These are phyloP conservation scores for Lachnum nothofagi DNA, from an alignment of 2,329 filamentous ascomycete species.

Conservation along the genomic window DNA sequence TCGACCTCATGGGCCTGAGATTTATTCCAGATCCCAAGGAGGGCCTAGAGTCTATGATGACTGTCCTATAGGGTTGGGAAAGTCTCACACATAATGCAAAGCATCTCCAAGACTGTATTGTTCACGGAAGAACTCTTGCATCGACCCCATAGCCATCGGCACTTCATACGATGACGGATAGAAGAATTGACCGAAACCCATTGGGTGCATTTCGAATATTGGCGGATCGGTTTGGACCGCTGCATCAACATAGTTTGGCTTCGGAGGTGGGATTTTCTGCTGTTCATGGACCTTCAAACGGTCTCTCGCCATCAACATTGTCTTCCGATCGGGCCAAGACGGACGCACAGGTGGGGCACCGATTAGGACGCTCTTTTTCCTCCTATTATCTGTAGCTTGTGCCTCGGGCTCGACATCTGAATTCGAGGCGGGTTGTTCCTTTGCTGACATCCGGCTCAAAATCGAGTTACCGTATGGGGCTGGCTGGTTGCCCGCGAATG, in stretches of 20 bases:
- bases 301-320: not conserved
- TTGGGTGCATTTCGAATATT: not conserved
- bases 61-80: not conserved
- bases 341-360: constrained; percentile 1
- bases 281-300: not conserved
- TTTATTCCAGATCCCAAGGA: no score
- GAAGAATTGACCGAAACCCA: not conserved
- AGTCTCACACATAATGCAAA: constrained; percentile 13
- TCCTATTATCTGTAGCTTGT: not conserved
- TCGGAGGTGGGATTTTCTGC: not conserved
- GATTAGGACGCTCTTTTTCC: not conserved
- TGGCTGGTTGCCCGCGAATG: constrained; percentile 8
- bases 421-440: not conserved
- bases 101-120: constrained; percentile 19
- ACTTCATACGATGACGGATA: not conserved
- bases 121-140: constrained; percentile 16
- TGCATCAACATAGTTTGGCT: constrained; percentile 4
- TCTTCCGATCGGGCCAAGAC: constrained; percentile 7
- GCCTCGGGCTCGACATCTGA: not conserved
- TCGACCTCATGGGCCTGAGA: no score
- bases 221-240: constrained; percentile 4
- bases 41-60: no score
- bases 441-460: not conserved
- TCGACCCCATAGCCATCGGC: constrained; percentile 11
- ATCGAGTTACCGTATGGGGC: not conserved